Evolutionary conservation across 2,329 filamentous ascomycete genomes (phyloP).

Genomic region (Laburnicola sp.): DNA sequence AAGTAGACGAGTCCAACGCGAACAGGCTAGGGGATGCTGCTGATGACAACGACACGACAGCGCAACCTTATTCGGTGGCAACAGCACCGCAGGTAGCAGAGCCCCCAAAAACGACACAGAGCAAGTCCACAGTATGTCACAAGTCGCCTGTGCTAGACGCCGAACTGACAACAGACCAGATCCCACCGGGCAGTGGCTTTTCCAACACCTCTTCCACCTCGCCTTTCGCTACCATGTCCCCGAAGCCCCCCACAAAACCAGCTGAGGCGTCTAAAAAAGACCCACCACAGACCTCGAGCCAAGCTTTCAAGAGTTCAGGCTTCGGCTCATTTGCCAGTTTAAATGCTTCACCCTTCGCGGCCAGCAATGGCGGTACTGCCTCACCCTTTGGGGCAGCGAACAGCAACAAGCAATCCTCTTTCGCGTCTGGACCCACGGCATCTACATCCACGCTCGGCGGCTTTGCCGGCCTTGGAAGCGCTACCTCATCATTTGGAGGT

Average conservation of each 20-base stretch:
- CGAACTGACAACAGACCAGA: slow-evolving; percentile 26
- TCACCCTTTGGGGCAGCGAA: slow-evolving; percentile 44
- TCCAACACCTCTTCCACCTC: slow-evolving; percentile 51
- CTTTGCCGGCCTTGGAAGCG: slow-evolving; percentile 41
- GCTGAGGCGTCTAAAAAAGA: slow-evolving; percentile 21
- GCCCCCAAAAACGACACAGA: slow-evolving; percentile 15
- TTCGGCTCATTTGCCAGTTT: slow-evolving; percentile 50
- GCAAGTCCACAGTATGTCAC: slow-evolving; percentile 28
- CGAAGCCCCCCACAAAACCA: slow-evolving; percentile 35
- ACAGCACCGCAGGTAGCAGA: no score
- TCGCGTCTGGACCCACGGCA: slow-evolving; percentile 26
- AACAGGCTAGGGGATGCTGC: no score
- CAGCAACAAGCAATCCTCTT: slow-evolving; percentile 32
- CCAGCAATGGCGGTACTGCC: slow-evolving; percentile 19
- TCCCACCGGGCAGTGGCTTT: slow-evolving; percentile 48
- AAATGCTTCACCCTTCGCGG: slow-evolving; percentile 42
- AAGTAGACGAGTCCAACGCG: no score
- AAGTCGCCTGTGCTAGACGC: not conserved
- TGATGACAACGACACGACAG: no score
- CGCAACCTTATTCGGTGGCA: no score
- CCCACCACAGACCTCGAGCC: slow-evolving; percentile 46
- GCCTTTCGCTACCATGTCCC: slow-evolving; percentile 52
- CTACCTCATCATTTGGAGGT: slow-evolving; percentile 38
- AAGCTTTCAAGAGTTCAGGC: slow-evolving; percentile 56
- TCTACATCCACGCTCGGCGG: slow-evolving; percentile 20